Evolutionary conservation across 2,329 filamentous ascomycete genomes (phyloP), one percentile per base, ranked within the genome.

Genomic region (Rhinocladiella similis): DNA sequence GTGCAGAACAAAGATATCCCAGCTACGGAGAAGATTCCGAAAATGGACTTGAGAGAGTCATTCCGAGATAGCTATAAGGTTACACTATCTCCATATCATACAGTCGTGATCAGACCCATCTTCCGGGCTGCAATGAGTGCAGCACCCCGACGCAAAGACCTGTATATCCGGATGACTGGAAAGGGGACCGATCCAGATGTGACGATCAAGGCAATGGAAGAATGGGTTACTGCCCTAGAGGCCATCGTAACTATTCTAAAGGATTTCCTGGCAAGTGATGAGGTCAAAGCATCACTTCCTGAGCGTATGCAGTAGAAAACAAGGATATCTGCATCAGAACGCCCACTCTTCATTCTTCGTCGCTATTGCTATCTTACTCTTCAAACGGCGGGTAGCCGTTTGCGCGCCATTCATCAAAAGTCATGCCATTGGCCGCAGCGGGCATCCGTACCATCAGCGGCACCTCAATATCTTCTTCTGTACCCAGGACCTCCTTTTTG

Each of bases 1-100:
- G 57, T 51, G 5, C 41, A 41, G 68, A 85, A 88, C 69, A 91
- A 70, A 91, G 97, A 76, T 14, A 45, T 47, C 20, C 10, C 29
- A 33, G 29, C 29, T 10, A 33, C 29, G 10, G 29, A 33, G 29
- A 33, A 33, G 10, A 10, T 33, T 9, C 29, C 29, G 10, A 33
- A 33, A 12, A 33, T 33, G 10, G 29, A 33, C 29, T 33, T 33
- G 29, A 33, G 29, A 33, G 29, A 33, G 29, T 33, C 29, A 10
- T 57, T 57, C 33, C 27, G 38, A n/a, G 39, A 54, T 10, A 49
- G 48, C 42, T 57, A 57, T 41, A 41, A 52, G 45, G 45, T 25
- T 25, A 57, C 54, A 1, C 45, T 57, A 7, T 22, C 27, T 10
- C 49, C 45, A 9, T 47, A 57, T 45, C 54, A 49, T 29, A 54